Conservation (phyloP, 768 basidiomycete species). For the Lactarius akahatsu region DNA sequence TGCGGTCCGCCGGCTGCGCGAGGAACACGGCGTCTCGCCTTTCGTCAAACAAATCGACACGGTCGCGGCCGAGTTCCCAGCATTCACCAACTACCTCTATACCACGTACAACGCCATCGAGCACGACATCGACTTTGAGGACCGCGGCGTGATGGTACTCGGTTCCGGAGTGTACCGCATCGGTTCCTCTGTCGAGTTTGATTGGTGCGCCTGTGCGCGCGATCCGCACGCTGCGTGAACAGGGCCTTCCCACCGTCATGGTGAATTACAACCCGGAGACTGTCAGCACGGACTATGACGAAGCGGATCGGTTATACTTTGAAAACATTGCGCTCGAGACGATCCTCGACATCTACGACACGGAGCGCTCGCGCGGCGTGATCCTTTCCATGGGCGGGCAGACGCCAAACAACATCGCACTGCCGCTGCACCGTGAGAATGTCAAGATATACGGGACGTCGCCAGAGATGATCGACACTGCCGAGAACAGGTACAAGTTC, state of each 20-base stretch:
- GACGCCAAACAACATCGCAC: conserved; percentile 97
- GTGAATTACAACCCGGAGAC: conserved; percentile 99
- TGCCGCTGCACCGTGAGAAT: conserved; percentile 93
- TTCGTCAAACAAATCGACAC: conserved; percentile 99
- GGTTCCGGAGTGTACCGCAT: conserved; percentile 99
- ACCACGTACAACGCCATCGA: conserved; percentile 97
- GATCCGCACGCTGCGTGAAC: conserved; percentile 93
- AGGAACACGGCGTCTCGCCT: conserved; percentile 78
- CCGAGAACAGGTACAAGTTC: conserved; percentile 99
- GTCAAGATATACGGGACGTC: conserved; percentile 99
- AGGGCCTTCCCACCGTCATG: conserved; percentile 95
- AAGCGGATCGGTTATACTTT: conserved; percentile 97
- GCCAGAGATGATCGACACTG: conserved; percentile 99
- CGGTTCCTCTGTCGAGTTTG: conserved; percentile 98
- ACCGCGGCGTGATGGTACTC: conserved; percentile 94
- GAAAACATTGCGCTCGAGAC: conserved; percentile 98
- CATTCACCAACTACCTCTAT: conserved; percentile 98
- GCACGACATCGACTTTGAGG: conserved; percentile 86
- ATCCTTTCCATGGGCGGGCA: conserved; percentile 99
- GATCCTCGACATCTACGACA: conserved; percentile 95
- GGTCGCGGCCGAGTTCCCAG: conserved; percentile 98
- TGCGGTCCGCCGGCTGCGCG: conserved; percentile 85
- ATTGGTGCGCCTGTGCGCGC: conserved; percentile 99
- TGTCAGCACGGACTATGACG: conserved; percentile 98
- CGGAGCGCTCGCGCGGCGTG: conserved; percentile 83